Conservation (phyloP, 331 rosid species). For the Pyracantha coccinea region DNA sequence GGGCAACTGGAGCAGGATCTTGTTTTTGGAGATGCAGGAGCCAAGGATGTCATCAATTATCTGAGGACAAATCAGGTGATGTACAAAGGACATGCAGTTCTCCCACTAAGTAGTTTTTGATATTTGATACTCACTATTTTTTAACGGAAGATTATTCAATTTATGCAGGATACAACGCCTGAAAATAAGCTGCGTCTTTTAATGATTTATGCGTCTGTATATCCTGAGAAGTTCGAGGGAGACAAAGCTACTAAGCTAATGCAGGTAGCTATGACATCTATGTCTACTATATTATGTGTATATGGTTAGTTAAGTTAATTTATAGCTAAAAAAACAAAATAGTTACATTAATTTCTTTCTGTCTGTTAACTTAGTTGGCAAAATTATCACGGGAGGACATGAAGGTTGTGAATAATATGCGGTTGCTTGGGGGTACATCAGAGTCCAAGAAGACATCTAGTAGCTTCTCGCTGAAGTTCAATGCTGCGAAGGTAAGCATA, state of each 20-base stretch:
- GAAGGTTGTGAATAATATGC: slow-evolving; percentile 78
- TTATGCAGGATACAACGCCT: slow-evolving; percentile 48
- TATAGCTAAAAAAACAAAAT: slow-evolving; percentile 1
- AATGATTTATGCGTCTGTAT: slow-evolving; percentile 78
- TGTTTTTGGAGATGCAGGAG: slow-evolving; percentile 94
- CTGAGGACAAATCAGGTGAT: slow-evolving; percentile 80
- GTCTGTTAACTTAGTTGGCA: slow-evolving; percentile 52
- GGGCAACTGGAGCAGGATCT: slow-evolving; percentile 97
- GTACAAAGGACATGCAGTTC: slow-evolving; percentile 9
- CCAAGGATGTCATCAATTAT: slow-evolving; percentile 80
- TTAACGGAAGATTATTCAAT: background rate
- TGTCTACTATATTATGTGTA: background rate
- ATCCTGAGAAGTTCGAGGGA: slow-evolving; percentile 91
- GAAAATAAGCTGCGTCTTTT: slow-evolving; percentile 85
- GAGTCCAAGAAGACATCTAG: slow-evolving; percentile 30
- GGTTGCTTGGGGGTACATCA: slow-evolving; percentile 55
- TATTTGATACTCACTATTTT: background rate
- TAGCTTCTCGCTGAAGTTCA: slow-evolving; percentile 82
- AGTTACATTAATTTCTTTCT: slow-evolving; percentile 9
- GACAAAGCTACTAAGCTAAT: slow-evolving; percentile 79
- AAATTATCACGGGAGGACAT: slow-evolving; percentile 70
- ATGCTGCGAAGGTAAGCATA: slow-evolving; percentile 54
- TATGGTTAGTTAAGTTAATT: background rate
- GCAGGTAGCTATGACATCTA: slow-evolving; percentile 58
- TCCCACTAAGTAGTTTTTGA: slow-evolving; percentile 2